Base-by-base conservation (phyloP, 441 rosid species). In the Raphanus hybrid region DNA sequence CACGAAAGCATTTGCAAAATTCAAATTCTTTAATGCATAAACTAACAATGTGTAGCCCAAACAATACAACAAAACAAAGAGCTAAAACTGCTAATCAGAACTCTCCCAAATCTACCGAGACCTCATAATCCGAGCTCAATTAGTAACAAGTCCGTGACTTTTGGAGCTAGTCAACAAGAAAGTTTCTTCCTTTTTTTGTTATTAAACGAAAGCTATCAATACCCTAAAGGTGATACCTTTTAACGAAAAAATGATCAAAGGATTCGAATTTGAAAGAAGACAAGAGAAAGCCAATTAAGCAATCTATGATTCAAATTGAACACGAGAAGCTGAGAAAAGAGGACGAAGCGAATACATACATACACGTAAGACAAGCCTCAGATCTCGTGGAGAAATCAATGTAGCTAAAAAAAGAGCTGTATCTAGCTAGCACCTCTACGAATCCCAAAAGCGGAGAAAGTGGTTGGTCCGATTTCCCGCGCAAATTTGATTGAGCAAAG, bases 381-480 rank as follows among this genome's bases (percentile, higher is more conserved):
- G 48, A 41, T 41, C 48, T 41, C 48, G n/a, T 41, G 48, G 48
- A 41, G 48, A 41, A 9, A 10, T 41, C 48, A 41, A 41, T 41
- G n/a, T 41, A 9, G 48, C 48, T 41, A 41, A 12, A 23, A 41
- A 12, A 23, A 12, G 48, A 41, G 48, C 48, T 41, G 48, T 50
- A 50, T 14, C 55, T 8, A n/a, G n/a, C n/a, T n/a, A n/a, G n/a
- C n/a, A n/a, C n/a, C n/a, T n/a, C n/a, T n/a, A n/a, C n/a, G n/a
- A n/a, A n/a, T n/a, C n/a, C 18, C 57, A 14, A 6, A 50, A 50
- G 8, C 18, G 18, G 57, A 50, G 57, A 50, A 2, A 50, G 57
- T 14, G 41, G 15, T 59, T 48, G 50, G 29, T 75, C 0, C 59
- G 43, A 75, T 23, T 80, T 80, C 82, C 82, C 82, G 82, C 82